These are phyloP conservation scores for Fusarium transvaalense DNA, from an alignment of 2,329 filamentous ascomycete species.

Conservation along the genomic window DNA sequence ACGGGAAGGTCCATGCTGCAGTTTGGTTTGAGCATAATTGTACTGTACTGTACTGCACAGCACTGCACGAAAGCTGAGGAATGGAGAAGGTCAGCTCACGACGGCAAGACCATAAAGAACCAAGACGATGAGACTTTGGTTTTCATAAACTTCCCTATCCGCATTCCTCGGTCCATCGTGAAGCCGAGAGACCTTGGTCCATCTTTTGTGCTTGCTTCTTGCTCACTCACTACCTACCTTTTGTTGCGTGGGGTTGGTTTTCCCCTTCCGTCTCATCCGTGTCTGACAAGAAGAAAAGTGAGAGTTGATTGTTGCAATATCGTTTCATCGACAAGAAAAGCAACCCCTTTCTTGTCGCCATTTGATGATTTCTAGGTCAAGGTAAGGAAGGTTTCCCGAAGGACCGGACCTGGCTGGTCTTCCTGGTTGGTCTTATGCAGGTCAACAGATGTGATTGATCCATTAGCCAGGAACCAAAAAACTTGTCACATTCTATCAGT, in stretches of 20 bases:
- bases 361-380: constrained; percentile 8
- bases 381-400: constrained; percentile 19
- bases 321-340: constrained; percentile 35
- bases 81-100: constrained; percentile 36
- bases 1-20: constrained; percentile 14
- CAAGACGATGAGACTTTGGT: constrained; percentile 15
- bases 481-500: constrained; percentile 16
- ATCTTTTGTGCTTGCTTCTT: not conserved
- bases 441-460: constrained; percentile 27
- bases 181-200: not conserved
- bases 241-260: too few relatives aligned
- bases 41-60: constrained; percentile 6
- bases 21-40: constrained; percentile 2
- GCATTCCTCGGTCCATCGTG: constrained; percentile 32
- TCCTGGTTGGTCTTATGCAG: constrained; percentile 36
- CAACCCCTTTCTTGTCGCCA: constrained; percentile 14
- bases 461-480: constrained; percentile 33
- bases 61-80: constrained; percentile 40
- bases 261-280: too few relatives aligned
- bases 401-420: constrained; percentile 34
- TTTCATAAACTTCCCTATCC: constrained; percentile 21
- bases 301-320: constrained; percentile 18
- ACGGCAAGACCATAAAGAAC: constrained; percentile 12
- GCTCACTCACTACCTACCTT: not conserved
- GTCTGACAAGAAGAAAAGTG: constrained; percentile 12